phyloP scores from a whole-genome alignment of 164 flowering plant species.

The Umbellularia californica region DNA sequence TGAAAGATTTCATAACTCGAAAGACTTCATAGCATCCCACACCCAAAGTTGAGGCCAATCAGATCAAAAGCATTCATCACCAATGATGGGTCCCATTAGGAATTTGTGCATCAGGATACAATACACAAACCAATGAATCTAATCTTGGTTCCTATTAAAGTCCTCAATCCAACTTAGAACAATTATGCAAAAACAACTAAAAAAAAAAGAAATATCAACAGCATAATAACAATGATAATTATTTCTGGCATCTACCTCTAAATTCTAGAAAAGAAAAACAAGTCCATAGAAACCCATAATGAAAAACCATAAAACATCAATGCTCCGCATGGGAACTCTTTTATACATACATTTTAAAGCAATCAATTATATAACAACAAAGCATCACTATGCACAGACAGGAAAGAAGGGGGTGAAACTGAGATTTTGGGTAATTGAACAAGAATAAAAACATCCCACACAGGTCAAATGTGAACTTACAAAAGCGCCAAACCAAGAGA shows the following conservation, averaged over 20 bases:
- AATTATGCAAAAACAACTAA: not conserved
- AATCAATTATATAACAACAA: too few species aligned
- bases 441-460: not conserved
- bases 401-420: too few species aligned
- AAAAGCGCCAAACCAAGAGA: too few species aligned
- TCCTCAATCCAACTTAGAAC: not conserved
- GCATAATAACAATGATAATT: not conserved
- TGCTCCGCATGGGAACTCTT: not conserved
- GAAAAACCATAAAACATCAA: not conserved
- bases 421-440: not conserved
- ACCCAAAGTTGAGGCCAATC: not conserved
- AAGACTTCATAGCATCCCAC: too few species aligned
- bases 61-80: not conserved
- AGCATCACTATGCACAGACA: too few species aligned
- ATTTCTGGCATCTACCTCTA: too few species aligned
- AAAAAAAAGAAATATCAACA: not conserved
- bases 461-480: not conserved
- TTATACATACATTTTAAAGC: not conserved
- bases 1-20: too few species aligned
- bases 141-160: not conserved
- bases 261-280: not conserved
- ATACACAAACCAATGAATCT: not conserved
- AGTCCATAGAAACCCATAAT: not conserved
- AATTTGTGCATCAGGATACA: not conserved
- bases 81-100: not conserved